Evolutionary conservation across 352 stramenopile genomes (phyloP).

Genomic region (Phytophthora pluvialis): DNA sequence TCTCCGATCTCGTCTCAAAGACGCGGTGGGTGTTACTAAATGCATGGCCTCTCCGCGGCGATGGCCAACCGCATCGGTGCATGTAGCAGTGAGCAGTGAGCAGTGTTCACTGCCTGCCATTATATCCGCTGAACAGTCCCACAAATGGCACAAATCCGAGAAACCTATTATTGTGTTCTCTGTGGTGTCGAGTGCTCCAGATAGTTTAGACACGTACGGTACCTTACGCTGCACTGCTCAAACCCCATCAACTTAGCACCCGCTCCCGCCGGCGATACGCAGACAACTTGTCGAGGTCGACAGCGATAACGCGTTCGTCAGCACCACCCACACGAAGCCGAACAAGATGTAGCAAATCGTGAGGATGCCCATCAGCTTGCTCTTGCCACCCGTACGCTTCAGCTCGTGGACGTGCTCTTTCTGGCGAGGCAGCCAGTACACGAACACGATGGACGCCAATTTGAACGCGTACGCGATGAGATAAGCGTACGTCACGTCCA

Average conservation of each 20-base stretch:
- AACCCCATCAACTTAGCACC: conserved; percentile 28
- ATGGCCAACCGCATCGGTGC: too few relatives aligned
- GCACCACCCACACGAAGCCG: conserved; percentile 49
- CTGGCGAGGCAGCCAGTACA: conserved; percentile 55
- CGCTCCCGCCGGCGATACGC: conserved; percentile 54
- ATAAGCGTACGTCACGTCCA: conserved; percentile 57
- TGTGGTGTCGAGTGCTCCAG: too few relatives aligned
- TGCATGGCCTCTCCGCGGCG: too few relatives aligned
- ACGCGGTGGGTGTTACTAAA: too few relatives aligned
- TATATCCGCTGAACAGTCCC: too few relatives aligned
- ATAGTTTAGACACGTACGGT: too few relatives aligned
- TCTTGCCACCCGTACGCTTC: conserved; percentile 46
- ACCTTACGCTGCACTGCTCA: too few relatives aligned
- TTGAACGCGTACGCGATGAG: conserved; percentile 62
- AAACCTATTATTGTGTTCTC: too few relatives aligned
- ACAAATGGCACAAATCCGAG: too few relatives aligned
- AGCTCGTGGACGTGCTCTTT: conserved; percentile 54
- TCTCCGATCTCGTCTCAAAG: too few relatives aligned
- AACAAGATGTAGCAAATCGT: conserved; percentile 50
- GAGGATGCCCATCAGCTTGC: conserved; percentile 39
- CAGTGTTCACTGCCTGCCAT: too few relatives aligned
- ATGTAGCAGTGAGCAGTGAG: too few relatives aligned
- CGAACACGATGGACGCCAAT: conserved; percentile 48
- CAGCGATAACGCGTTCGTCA: conserved; percentile 63
- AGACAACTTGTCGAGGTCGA: conserved; percentile 58